Base-by-base conservation (phyloP, 305 asterid species). In the Solanum aculeatissimum region DNA sequence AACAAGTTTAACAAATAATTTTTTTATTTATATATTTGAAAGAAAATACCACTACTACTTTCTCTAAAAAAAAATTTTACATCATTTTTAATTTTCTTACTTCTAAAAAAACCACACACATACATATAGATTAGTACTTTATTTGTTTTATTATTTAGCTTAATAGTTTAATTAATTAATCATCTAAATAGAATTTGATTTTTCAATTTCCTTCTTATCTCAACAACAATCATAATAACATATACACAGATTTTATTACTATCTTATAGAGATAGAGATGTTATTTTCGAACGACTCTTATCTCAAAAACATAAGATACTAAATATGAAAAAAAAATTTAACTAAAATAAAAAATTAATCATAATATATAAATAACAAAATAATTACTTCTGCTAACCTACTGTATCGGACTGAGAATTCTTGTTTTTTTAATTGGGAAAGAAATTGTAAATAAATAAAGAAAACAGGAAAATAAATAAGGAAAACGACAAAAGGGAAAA, bases 401-500 rank as follows among this genome's bases (percentile, higher is more conserved):
- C 1, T 32, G 4, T 32, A 32, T 32, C 6, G 3, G n/a, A n/a
- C n/a, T n/a, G n/a, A 10, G 27, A 18, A 68, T 9, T 38, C 9
- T 4, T 49, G 4, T 45, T 75, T 51, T 60, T 60, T 40, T 1
- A 2, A 60, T 23, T 2, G 4, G 68, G 18, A 60, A 60, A 23
- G 69, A 60, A 60, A 60, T 23, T 60, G 38, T 71, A 71, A 42
- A 71, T 55, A 53, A 84, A 83, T 11, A 86, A 71, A 47, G 43
- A 85, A 10, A 54, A 27, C 40, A 60, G 16, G 47, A 49, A 68
- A 71, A 8, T 65, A 54, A 21, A 51, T 38, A 43, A 63, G 12
- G 15, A 82, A 66, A n/a, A 16, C 9, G 85, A 85, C 84, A 87
- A 74, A 85, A 81, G 57, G 82, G 47, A 21, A 21, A 43, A 42